A percentile compares a stretch with the other conserved stretches of the same genome.
These are phyloP conservation scores for Zopfia rhizophila DNA, from an alignment of 2,329 filamentous ascomycete species.

Conservation along the genomic window DNA sequence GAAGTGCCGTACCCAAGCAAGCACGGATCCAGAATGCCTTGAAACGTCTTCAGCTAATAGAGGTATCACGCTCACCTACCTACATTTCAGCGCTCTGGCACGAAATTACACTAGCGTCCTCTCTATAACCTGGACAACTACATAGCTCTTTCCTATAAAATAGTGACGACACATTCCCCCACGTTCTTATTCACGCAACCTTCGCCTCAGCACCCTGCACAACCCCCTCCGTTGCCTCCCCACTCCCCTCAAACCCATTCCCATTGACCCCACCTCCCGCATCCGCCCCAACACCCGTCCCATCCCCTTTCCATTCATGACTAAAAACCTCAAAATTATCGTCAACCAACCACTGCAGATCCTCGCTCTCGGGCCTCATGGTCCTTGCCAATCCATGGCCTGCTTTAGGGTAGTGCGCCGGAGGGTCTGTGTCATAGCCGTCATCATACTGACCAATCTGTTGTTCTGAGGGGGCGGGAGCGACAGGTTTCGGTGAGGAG, in stretches of 20 bases:
- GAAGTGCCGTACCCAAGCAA: too few relatives aligned
- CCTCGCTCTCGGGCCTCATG: constrained; percentile 66
- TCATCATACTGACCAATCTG: constrained; percentile 55
- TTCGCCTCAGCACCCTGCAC: too few relatives aligned
- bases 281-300: constrained; percentile 43
- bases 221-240: neutral
- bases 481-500: constrained; percentile 1
- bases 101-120: too few relatives aligned
- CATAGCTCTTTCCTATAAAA: too few relatives aligned
- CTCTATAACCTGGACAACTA: too few relatives aligned
- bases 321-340: constrained; percentile 68
- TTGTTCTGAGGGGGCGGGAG: constrained; percentile 16
- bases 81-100: too few relatives aligned
- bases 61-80: too few relatives aligned
- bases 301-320: constrained; percentile 55
- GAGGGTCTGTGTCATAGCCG: constrained; percentile 63
- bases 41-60: too few relatives aligned
- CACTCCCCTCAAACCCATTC: neutral
- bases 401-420: constrained; percentile 69
- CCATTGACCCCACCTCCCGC: too few relatives aligned
- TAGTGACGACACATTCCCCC: too few relatives aligned
- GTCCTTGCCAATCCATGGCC: constrained; percentile 68
- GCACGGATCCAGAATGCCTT: too few relatives aligned
- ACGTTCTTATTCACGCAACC: too few relatives aligned
- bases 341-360: constrained; percentile 71